phyloP scores from a whole-genome alignment of 345 rosid genomes.

The Toxicodendron radicans region DNA sequence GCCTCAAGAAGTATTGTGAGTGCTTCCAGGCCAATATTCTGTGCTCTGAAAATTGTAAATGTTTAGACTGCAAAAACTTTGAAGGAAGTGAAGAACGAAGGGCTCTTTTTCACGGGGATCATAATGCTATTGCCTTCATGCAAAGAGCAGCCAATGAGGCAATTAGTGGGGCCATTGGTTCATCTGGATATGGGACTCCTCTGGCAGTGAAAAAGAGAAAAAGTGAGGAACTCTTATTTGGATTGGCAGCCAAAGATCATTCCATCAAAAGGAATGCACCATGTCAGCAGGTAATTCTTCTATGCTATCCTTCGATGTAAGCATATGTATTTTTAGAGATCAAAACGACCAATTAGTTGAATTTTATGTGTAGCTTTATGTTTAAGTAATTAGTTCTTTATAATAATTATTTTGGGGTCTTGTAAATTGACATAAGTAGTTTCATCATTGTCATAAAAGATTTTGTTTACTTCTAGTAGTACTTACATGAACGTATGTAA shows the following conservation, averaged over 20 bases:
- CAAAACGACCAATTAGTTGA: neutral
- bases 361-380: neutral
- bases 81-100: constrained; percentile 73
- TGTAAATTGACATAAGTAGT: neutral
- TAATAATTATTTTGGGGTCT: neutral
- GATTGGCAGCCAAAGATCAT: constrained; percentile 32
- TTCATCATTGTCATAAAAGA: neutral
- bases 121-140: constrained; percentile 36
- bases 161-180: constrained; percentile 56
- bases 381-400: neutral
- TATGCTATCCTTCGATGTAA: constrained; percentile 2
- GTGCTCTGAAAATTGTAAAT: constrained; percentile 87
- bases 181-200: constrained; percentile 54
- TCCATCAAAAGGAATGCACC: constrained; percentile 24
- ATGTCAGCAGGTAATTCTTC: constrained; percentile 41
- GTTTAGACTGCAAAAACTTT: constrained; percentile 78
- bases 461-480: neutral
- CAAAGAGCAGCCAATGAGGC: constrained; percentile 80
- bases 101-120: constrained; percentile 49
- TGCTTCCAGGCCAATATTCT: constrained; percentile 80
- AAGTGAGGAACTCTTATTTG: constrained; percentile 38
- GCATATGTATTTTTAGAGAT: constrained; percentile 8
- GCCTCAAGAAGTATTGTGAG: constrained; percentile 92
- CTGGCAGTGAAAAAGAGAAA: constrained; percentile 56
- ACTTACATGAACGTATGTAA: neutral